Evolutionary conservation across 345 rosid genomes (phyloP).

Genomic region (Heritiera littoralis): DNA sequence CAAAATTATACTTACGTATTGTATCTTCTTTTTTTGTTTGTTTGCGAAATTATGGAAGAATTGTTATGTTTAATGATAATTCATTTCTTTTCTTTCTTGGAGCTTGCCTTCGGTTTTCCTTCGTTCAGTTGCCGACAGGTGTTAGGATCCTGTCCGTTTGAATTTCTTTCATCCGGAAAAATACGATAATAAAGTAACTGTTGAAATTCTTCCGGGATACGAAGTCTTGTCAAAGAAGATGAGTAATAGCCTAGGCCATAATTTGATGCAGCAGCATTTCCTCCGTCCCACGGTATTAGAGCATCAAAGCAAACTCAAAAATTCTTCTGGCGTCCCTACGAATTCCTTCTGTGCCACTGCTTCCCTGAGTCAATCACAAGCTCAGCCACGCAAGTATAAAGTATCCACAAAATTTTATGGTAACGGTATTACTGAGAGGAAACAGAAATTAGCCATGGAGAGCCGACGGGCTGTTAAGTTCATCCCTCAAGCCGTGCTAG

Average conservation of each 20-base stretch:
- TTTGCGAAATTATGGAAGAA: slow-evolving; percentile 3
- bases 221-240: slow-evolving; percentile 51
- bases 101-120: slow-evolving; percentile 1
- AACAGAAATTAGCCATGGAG: slow-evolving; percentile 37
- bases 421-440: slow-evolving; percentile 39
- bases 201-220: slow-evolving; percentile 41
- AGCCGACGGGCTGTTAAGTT: slow-evolving; percentile 36
- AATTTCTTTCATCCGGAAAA: background rate
- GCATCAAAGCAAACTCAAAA: slow-evolving; percentile 53
- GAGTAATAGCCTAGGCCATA: slow-evolving; percentile 63
- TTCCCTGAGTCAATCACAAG: slow-evolving; percentile 33
- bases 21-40: background rate
- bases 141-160: background rate
- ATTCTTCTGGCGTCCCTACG: slow-evolving; percentile 48
- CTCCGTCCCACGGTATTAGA: slow-evolving; percentile 57
- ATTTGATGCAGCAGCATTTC: slow-evolving; percentile 59
- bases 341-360: slow-evolving; percentile 48
- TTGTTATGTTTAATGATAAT: background rate
- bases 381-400: slow-evolving; percentile 35
- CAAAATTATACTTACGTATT: background rate
- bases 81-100: background rate
- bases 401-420: slow-evolving; percentile 50
- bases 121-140: slow-evolving; percentile 23
- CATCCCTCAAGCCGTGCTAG: slow-evolving; percentile 65
- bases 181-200: background rate